Conservation (phyloP, 78 protist species). For the Fonticula alba region DNA sequence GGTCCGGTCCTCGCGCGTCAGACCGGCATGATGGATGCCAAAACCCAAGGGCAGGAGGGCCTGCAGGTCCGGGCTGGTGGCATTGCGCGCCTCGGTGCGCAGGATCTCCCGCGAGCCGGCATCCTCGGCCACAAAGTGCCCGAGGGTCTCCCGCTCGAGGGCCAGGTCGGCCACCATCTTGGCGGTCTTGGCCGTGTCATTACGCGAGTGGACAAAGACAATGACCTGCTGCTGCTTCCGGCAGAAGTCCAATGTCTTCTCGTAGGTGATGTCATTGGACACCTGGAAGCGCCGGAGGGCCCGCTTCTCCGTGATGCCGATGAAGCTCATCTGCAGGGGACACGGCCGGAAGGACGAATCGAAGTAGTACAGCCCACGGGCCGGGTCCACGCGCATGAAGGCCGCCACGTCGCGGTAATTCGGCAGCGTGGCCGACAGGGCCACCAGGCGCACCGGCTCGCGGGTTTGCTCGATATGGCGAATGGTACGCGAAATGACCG, state of each 20-base stretch:
- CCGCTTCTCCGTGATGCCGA: constrained; percentile 79
- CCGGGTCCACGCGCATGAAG: constrained; percentile 72
- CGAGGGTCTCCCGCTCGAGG: constrained; percentile 29
- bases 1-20: constrained; percentile 53
- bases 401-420: constrained; percentile 94
- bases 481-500: constrained; percentile 73
- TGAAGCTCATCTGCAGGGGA: constrained; percentile 82
- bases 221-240: constrained; percentile 61
- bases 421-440: constrained; percentile 96
- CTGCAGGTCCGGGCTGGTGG: constrained; percentile 52
- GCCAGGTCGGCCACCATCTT: constrained; percentile 29
- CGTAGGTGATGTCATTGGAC: constrained; percentile 79
- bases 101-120: constrained; percentile 36
- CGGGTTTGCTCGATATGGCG: constrained; percentile 35
- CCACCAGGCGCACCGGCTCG: constrained; percentile 68
- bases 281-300: constrained; percentile 58
- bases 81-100: constrained; percentile 24
- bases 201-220: constrained; percentile 94
- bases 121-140: constrained; percentile 30
- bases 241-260: constrained; percentile 54
- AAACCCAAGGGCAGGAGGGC: constrained; percentile 88
- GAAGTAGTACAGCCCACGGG: constrained; percentile 71
- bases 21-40: constrained; percentile 97
- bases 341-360: constrained; percentile 80
- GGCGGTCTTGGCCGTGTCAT: constrained; percentile 88